phyloP scores from a whole-genome alignment of 176 grass and related monocot genomes.

The Echinochloa phyllopogon region DNA sequence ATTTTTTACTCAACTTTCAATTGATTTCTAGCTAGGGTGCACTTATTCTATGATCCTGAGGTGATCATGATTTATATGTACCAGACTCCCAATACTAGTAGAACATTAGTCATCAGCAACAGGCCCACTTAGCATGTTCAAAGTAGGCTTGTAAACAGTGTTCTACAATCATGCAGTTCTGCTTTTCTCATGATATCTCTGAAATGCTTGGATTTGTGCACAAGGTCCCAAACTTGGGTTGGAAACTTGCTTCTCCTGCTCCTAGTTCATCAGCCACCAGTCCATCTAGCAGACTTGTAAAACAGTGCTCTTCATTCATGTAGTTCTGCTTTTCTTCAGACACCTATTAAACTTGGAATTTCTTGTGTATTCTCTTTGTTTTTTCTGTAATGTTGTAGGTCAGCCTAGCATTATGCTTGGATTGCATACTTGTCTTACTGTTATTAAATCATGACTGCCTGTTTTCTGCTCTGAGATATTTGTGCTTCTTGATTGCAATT shows the following conservation, averaged over 20 bases:
- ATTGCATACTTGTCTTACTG: slow-evolving; percentile 19
- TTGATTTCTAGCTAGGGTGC: slow-evolving; percentile 21
- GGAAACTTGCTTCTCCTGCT: slow-evolving; percentile 16
- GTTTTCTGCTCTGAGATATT: slow-evolving; percentile 12
- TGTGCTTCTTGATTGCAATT: slow-evolving; percentile 26
- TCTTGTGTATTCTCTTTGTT: slow-evolving; percentile 25
- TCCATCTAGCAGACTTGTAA: slow-evolving; percentile 5
- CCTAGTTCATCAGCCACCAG: background rate
- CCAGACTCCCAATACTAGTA: background rate
- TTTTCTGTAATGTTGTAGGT: slow-evolving; percentile 2
- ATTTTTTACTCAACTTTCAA: slow-evolving; percentile 23
- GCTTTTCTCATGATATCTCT: slow-evolving; percentile 4
- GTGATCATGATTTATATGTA: slow-evolving; percentile 14
- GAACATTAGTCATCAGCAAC: slow-evolving; percentile 8
- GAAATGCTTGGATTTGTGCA: slow-evolving; percentile 29
- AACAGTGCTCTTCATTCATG: background rate
- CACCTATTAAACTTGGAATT: slow-evolving; percentile 19
- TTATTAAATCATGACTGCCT: slow-evolving; percentile 17
- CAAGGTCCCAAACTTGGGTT: slow-evolving; percentile 8
- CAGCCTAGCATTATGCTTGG: slow-evolving; percentile 15
- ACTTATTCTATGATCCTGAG: slow-evolving; percentile 18
- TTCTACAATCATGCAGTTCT: slow-evolving; percentile 2
- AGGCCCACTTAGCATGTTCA: background rate
- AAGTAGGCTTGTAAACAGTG: slow-evolving; percentile 20
- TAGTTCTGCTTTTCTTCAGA: slow-evolving; percentile 8